Evolutionary conservation across 345 rosid species (phyloP).

Genomic region (Bruguiera parviflora): DNA sequence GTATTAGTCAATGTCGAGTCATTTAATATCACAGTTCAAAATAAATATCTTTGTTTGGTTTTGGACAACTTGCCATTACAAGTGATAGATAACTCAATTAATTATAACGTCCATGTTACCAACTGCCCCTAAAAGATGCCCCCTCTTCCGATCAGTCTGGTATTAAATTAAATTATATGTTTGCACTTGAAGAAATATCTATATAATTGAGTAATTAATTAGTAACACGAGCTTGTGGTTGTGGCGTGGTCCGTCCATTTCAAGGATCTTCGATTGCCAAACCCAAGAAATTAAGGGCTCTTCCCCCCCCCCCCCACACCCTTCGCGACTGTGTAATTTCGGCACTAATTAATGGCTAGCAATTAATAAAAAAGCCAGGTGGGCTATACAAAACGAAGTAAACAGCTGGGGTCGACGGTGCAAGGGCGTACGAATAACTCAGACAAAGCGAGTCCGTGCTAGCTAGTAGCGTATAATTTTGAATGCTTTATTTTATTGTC

Average conservation of each 20-base stretch:
- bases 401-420: too few relatives aligned
- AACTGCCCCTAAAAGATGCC: neutral
- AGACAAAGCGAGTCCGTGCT: too few relatives aligned
- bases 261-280: slow-evolving; percentile 6
- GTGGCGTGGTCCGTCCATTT: slow-evolving; percentile 10
- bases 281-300: neutral
- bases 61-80: neutral
- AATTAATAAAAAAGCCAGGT: too few relatives aligned
- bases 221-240: too few relatives aligned
- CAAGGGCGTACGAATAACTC: too few relatives aligned
- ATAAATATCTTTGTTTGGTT: neutral
- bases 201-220: too few relatives aligned
- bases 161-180: neutral
- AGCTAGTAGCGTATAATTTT: too few relatives aligned
- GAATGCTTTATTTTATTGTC: too few relatives aligned
- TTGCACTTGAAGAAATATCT: too few relatives aligned
- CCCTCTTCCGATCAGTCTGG: neutral
- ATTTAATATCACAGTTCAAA: neutral
- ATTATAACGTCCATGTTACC: neutral
- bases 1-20: neutral
- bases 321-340: neutral
- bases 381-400: too few relatives aligned
- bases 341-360: too few relatives aligned
- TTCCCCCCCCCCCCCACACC: too few relatives aligned
- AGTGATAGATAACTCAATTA: neutral